Conservation (phyloP, 345 rosid genomes). For the Arabidopsis arenosa region DNA sequence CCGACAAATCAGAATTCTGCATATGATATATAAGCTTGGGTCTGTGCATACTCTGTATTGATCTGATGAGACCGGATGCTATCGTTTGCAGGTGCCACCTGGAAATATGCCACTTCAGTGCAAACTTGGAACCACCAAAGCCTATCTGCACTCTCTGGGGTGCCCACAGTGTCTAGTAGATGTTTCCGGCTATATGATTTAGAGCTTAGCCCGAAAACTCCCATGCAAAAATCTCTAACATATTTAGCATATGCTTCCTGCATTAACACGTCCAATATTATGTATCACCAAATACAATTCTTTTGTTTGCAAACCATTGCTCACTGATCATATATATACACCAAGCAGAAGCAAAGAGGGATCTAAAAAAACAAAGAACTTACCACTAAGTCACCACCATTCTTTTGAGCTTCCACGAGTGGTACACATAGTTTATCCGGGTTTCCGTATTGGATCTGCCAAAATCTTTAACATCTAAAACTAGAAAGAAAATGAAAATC, state of each 20-base stretch:
- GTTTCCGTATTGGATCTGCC: conserved; percentile 91
- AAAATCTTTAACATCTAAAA: conserved; percentile 27
- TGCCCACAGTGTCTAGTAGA: conserved; percentile 59
- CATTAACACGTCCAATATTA: conserved; percentile 1
- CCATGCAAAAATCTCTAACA: conserved; percentile 59
- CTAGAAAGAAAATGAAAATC: conserved; percentile 30
- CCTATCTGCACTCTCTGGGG: conserved; percentile 56
- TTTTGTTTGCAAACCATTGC: not conserved
- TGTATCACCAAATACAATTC: not conserved
- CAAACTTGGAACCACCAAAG: conserved; percentile 99
- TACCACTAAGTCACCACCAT: conserved; percentile 83
- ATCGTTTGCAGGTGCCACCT: conserved; percentile 90
- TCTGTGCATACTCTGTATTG: conserved; percentile 59
- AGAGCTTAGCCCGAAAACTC: conserved; percentile 52
- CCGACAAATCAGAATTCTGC: not conserved
- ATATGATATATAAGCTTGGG: not conserved
- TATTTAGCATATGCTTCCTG: conserved; percentile 86
- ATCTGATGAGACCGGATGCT: conserved; percentile 86
- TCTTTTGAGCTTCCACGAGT: conserved; percentile 81
- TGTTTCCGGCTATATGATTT: conserved; percentile 66
- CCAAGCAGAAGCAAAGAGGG: not conserved
- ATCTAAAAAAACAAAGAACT: conserved; percentile 10
- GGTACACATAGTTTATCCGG: conserved; percentile 82
- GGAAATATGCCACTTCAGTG: conserved; percentile 95
- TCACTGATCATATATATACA: not conserved